Evolutionary conservation across 441 rosid species (phyloP).

Genomic region (Euphorbia celastroides): DNA sequence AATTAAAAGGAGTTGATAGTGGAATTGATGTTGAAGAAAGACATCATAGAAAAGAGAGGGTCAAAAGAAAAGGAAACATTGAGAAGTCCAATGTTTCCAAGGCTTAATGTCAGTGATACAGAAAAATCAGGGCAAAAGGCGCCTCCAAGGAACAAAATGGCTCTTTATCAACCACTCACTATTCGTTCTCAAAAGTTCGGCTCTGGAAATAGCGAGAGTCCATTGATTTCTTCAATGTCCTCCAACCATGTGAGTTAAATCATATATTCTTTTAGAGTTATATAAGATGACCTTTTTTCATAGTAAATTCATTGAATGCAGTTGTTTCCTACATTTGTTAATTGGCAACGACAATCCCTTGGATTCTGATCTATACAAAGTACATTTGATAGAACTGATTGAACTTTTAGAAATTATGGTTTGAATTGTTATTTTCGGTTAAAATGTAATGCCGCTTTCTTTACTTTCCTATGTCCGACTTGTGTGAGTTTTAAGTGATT

Average conservation of each 20-base stretch:
- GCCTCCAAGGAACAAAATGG: conserved; percentile 98
- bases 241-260: conserved; percentile 44
- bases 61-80: conserved; percentile 57
- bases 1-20: conserved; percentile 9
- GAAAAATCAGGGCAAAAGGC: conserved; percentile 90
- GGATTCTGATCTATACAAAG: background rate
- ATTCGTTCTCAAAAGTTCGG: conserved; percentile 66
- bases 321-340: conserved; percentile 1
- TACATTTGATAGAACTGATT: background rate
- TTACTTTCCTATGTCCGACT: too few species aligned
- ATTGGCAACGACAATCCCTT: background rate
- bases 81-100: conserved; percentile 73
- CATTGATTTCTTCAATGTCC: conserved; percentile 38
- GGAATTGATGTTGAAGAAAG: conserved; percentile 18
- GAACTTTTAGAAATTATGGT: too few species aligned
- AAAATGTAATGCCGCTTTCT: background rate
- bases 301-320: background rate
- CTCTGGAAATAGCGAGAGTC: conserved; percentile 26
- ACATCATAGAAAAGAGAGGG: conserved; percentile 50
- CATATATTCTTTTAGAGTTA: background rate
- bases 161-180: conserved; percentile 83
- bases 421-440: too few species aligned
- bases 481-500: too few species aligned
- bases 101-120: conserved; percentile 81
- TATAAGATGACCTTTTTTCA: background rate